Evolutionary conservation across 305 asterid genomes (phyloP), one percentile per base, ranked within the genome.

Genomic region (Rubia balearica): DNA sequence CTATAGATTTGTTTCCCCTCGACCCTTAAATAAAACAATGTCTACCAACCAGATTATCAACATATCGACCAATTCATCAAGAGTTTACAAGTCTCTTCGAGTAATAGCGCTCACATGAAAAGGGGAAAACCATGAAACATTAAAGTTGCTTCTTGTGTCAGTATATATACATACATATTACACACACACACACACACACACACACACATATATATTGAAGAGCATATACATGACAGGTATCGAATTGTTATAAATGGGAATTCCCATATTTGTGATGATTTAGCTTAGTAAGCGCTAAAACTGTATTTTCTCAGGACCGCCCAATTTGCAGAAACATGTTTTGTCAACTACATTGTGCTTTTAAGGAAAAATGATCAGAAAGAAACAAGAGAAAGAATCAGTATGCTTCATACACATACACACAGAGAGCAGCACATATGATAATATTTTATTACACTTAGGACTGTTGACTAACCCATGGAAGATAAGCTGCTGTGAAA

Each of bases 401-500:
- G 16, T 16, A 1, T 9, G 24, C 17, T 43, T 7, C 8, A 56
- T 19, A 57, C 53, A 24, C 43, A 38, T 19, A 21, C 8, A 27
- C 67, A 70, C 24, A 22, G 0, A 41, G 27, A 41, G 43, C 19
- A 45, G 22, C 14, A 67, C 56, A 49, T 45, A 64, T 14, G 24
- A 51, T 33, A 64, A 22, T 33, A 43, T 61, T 19, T 60, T 33
- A 46, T 27, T 36, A 70, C 19, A 40, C 3, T 57, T 22, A 8
- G 43, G 36, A 75, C 61, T 70, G 69, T 63, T 40, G 46, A 81
- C 98, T 83, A 62, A 94, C 99, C 99, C 99, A 94, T 76, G 99
- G 99, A 81, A 94, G 87, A 78, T 94, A 94, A 71, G 98, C 99
- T 17, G 99, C 99, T 30, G 98, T 94, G 84, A 94, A 94, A 73